A percentile compares a stretch with the other conserved stretches of the same genome.
phyloP scores from a whole-genome alignment of 129 eudicot species.

The Saposhnikovia divaricata region DNA sequence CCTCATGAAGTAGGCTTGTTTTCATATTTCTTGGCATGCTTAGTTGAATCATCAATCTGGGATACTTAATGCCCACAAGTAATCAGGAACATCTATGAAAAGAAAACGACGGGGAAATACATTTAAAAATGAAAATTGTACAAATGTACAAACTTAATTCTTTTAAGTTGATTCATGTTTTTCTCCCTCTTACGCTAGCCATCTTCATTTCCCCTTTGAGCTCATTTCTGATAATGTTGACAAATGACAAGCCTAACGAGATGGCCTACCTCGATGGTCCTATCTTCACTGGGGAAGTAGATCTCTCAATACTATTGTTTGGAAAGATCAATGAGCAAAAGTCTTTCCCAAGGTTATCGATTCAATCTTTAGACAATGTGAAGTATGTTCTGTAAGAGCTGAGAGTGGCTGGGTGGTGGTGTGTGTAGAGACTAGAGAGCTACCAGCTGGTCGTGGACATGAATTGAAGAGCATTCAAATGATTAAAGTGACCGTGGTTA shows the following conservation, averaged over 20 bases:
- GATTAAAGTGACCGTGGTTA: background rate
- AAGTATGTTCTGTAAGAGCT: background rate
- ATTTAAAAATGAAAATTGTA: background rate
- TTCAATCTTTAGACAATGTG: background rate
- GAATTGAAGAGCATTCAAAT: background rate
- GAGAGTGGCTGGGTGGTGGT: conserved; percentile 8
- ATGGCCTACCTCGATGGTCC: conserved; percentile 7
- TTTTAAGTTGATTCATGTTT: background rate
- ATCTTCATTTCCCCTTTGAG: background rate
- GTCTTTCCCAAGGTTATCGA: background rate
- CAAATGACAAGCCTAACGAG: background rate
- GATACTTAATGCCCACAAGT: background rate
- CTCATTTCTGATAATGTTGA: background rate
- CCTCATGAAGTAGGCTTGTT: background rate
- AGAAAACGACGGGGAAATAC: background rate
- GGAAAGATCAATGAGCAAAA: background rate
- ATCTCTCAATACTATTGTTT: conserved; percentile 2
- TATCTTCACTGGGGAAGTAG: background rate
- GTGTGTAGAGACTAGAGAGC: background rate
- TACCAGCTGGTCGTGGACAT: conserved; percentile 7
- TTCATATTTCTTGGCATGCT: background rate
- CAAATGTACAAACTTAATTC: background rate
- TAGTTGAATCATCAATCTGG: background rate
- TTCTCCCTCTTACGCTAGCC: background rate
- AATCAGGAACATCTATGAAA: background rate